Conservation (phyloP, 257 asterid genomes). For the Ilex asprella region DNA sequence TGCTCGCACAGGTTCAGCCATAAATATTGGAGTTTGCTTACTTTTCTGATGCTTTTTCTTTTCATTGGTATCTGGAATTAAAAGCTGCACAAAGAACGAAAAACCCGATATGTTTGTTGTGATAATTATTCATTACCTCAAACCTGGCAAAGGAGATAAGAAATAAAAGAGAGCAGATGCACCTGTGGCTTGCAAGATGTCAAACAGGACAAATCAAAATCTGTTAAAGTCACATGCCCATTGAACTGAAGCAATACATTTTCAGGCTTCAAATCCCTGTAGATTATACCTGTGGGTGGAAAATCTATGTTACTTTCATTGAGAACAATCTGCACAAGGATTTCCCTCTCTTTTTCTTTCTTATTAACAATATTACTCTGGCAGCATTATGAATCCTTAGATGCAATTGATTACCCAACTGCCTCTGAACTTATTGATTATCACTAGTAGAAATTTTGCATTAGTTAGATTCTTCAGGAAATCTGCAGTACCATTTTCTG, state of each 20-base stretch:
- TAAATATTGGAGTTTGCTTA: constrained; percentile 69
- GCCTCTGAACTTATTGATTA: too few relatives aligned
- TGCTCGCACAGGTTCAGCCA: constrained; percentile 99
- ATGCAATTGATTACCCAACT: too few relatives aligned
- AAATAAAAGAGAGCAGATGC: not conserved
- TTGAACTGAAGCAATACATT: constrained; percentile 69
- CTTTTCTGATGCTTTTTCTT: constrained; percentile 60
- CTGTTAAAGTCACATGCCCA: constrained; percentile 88
- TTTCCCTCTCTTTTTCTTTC: too few relatives aligned
- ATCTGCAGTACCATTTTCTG: too few relatives aligned
- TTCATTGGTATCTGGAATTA: constrained; percentile 63
- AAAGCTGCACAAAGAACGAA: constrained; percentile 51
- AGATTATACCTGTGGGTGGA: constrained; percentile 71
- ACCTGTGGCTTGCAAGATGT: constrained; percentile 99
- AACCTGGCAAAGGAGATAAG: constrained; percentile 8
- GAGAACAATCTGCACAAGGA: too few relatives aligned
- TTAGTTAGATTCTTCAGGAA: too few relatives aligned
- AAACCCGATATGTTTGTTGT: constrained; percentile 4
- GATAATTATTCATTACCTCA: constrained; percentile 2
- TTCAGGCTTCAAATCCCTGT: constrained; percentile 97
- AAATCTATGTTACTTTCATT: not conserved
- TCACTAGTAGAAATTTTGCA: too few relatives aligned
- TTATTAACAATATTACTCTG: too few relatives aligned
- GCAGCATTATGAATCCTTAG: too few relatives aligned
- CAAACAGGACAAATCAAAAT: constrained; percentile 92